A percentile compares a stretch with the other conserved stretches of the same genome.
phyloP scores from a whole-genome alignment of 805 yeast species.

The Candida namnaoensis region DNA sequence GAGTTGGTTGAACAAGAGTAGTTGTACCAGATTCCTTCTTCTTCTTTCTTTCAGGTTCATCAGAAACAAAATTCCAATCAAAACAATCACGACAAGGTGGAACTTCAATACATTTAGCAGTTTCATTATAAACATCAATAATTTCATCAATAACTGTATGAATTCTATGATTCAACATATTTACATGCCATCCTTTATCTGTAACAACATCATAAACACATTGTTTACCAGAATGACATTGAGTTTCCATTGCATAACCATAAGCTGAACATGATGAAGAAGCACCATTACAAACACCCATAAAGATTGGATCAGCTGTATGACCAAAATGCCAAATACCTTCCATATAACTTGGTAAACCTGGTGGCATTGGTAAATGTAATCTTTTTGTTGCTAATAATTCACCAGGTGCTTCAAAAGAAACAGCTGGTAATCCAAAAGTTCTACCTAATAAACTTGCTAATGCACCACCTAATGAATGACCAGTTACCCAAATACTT shows the following conservation, averaged over 20 bases:
- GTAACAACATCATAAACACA: slow-evolving; percentile 86
- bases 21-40: slow-evolving; percentile 1
- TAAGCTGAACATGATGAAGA: slow-evolving; percentile 82
- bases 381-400: slow-evolving; percentile 71
- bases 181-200: slow-evolving; percentile 89
- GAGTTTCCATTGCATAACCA: slow-evolving; percentile 96
- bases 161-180: slow-evolving; percentile 79
- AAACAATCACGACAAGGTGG: slow-evolving; percentile 87
- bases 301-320: slow-evolving; percentile 92
- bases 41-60: slow-evolving; percentile 1
- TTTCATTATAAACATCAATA: slow-evolving; percentile 59
- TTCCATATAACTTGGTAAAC: slow-evolving; percentile 67
- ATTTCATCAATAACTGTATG: slow-evolving; percentile 85
- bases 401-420: slow-evolving; percentile 94
- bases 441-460: slow-evolving; percentile 80
- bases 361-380: slow-evolving; percentile 92
- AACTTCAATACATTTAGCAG: slow-evolving; percentile 66
- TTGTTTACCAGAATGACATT: slow-evolving; percentile 83
- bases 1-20: slow-evolving; percentile 4
- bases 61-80: slow-evolving; percentile 70
- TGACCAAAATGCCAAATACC: slow-evolving; percentile 94
- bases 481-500: slow-evolving; percentile 88
- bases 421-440: slow-evolving; percentile 81
- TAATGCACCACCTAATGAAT: slow-evolving; percentile 88
- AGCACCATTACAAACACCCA: slow-evolving; percentile 96